These are phyloP conservation scores for Barnettozyma salicaria DNA, from an alignment of 805 yeast species.

Conservation along the genomic window DNA sequence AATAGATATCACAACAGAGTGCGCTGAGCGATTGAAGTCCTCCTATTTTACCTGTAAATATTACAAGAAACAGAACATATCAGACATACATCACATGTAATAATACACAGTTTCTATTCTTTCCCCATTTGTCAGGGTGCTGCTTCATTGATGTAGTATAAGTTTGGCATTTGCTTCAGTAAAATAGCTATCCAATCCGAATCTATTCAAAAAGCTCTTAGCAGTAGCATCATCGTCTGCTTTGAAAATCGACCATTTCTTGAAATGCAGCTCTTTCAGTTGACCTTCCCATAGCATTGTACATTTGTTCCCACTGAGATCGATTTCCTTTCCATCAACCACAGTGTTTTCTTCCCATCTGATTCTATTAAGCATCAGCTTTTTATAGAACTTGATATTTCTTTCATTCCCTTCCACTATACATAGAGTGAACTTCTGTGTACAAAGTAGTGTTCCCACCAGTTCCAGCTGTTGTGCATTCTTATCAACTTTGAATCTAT, in stretches of 20 bases:
- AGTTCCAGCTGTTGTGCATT: constrained; percentile 72
- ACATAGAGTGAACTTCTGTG: constrained; percentile 44
- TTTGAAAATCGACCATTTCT: constrained; percentile 62
- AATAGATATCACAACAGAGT: constrained; percentile 14
- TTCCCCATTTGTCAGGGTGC: background rate
- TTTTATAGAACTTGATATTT: constrained; percentile 54
- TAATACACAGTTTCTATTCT: background rate
- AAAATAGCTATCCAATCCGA: constrained; percentile 58
- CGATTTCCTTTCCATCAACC: constrained; percentile 26
- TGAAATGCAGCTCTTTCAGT: constrained; percentile 45
- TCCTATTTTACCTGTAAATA: constrained; percentile 10
- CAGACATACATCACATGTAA: background rate
- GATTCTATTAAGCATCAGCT: constrained; percentile 54
- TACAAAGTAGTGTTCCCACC: constrained; percentile 49
- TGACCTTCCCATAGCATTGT: constrained; percentile 68
- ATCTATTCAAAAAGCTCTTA: constrained; percentile 40
- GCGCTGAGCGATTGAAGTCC: too few species aligned
- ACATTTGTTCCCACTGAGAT: constrained; percentile 41
- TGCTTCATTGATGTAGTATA: background rate
- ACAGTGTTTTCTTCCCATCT: constrained; percentile 56
- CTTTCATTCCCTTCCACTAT: constrained; percentile 72
- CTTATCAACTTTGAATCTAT: constrained; percentile 66
- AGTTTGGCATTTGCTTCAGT: constrained; percentile 28
- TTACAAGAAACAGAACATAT: too few species aligned
- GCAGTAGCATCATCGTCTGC: constrained; percentile 47